Evolutionary conservation across 129 eudicot species (phyloP), one percentile per base, ranked within the genome.

Genomic region (Ambrosia artemisiifolia): DNA sequence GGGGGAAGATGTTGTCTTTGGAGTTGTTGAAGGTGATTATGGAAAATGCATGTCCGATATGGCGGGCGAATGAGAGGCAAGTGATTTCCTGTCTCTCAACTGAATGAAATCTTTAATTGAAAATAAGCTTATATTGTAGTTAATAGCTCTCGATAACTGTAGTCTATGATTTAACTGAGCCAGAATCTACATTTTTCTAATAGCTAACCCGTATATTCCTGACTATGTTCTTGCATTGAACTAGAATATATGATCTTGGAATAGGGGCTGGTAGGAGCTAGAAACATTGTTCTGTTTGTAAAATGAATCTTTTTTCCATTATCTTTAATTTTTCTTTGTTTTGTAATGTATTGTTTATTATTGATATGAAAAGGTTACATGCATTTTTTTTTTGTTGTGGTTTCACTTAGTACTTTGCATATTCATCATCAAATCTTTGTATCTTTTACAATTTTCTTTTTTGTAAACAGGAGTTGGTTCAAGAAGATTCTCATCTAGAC

Each of bases 21-120:
- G 98, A 94, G 84, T 88, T 94, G 66, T 85, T 94, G 40, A 89
- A 86, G 71, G 92, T 94, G 32, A 86, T 94, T 67, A 88, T 90
- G 96, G 87, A 78, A 30, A 87, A 82, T 76, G 90, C 83, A 5
- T 96, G 98, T 79, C 85, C 86, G 9, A 54, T 90, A 50, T 94
- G 98, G 98, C 92, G 88, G 50, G 72, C 95, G 38, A 87, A 89
- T 46, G 96, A 90, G 73, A 94, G 96, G 98, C 76, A 77, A 87
- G 90, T 83, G 50, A 49, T 33, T 71, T 17, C 63, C 40, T 54
- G 59, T 38, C 48, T 55, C 11, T 65, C n/a, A 40, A 42, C 33
- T 17, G 13, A 20, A 42, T 24, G 3, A 28, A 30, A 43, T 13
- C n/a, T 49, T 50, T 14, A 1, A 35, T 10, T 11, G 63, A 36